These are phyloP conservation scores for Suillus ampliporus DNA, from an alignment of 768 basidiomycete genomes.

Conservation along the genomic window DNA sequence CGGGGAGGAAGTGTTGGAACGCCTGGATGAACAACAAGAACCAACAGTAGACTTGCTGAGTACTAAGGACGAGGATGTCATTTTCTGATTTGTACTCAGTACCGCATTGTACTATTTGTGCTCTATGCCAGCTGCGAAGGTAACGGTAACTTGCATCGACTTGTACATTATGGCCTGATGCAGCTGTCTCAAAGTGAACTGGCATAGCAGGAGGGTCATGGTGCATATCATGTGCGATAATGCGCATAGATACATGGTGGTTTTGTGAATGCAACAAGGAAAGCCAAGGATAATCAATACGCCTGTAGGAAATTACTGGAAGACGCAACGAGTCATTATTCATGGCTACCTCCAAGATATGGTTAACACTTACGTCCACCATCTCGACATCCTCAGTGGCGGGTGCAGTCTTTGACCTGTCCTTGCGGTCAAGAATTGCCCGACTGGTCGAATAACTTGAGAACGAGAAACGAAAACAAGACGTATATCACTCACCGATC, in stretches of 20 bases:
- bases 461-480: conserved; percentile 2
- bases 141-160: neutral
- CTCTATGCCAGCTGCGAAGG: conserved; percentile 5
- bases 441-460: conserved; percentile 51
- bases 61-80: conserved; percentile 91
- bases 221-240: conserved; percentile 58
- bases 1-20: conserved; percentile 31
- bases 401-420: conserved; percentile 65
- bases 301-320: conserved; percentile 40
- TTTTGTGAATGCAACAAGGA: conserved; percentile 48
- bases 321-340: conserved; percentile 16
- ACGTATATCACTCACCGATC: conserved; percentile 59
- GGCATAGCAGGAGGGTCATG: conserved; percentile 39
- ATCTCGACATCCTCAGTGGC: conserved; percentile 73
- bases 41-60: conserved; percentile 69
- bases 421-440: conserved; percentile 87
- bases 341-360: conserved; percentile 18
- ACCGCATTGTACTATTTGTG: conserved; percentile 11
- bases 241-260: conserved; percentile 70
- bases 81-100: conserved; percentile 63
- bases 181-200: neutral
- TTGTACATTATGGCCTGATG: conserved; percentile 1
- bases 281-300: conserved; percentile 21
- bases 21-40: conserved; percentile 29
- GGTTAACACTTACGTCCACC: conserved; percentile 66